These are phyloP conservation scores for Phytophthora litchii DNA, from an alignment of 352 stramenopile genomes.

Conservation along the genomic window DNA sequence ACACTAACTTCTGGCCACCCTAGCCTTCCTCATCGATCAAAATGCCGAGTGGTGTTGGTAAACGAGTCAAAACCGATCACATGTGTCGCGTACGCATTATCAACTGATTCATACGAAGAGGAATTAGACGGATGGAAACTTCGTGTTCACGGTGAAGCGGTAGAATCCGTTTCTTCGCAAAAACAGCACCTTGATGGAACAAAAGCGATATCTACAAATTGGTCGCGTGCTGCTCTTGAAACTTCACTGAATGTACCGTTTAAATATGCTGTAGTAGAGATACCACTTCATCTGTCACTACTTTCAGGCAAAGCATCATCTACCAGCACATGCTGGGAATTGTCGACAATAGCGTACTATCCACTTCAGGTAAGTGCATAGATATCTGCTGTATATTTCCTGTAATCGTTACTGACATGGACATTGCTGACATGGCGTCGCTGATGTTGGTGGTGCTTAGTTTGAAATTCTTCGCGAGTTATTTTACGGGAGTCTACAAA, in stretches of 20 bases:
- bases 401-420: not conserved
- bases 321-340: conserved; percentile 62
- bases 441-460: conserved; percentile 39
- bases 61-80: conserved; percentile 94
- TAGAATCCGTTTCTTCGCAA: conserved; percentile 28
- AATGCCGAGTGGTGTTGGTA: conserved; percentile 91
- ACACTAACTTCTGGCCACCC: conserved; percentile 82
- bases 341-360: conserved; percentile 77
- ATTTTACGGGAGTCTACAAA: conserved; percentile 68
- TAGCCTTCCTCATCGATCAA: conserved; percentile 87
- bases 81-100: conserved; percentile 95
- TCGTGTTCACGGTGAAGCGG: conserved; percentile 52
- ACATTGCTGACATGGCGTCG: not conserved
- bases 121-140: conserved; percentile 73
- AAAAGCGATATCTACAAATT: conserved; percentile 59
- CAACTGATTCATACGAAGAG: conserved; percentile 89
- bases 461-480: conserved; percentile 94
- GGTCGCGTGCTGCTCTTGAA: conserved; percentile 65
- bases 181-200: conserved; percentile 24
- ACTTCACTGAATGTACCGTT: conserved; percentile 62
- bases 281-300: conserved; percentile 66
- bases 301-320: conserved; percentile 46
- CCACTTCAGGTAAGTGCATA: conserved; percentile 65
- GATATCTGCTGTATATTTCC: not conserved
- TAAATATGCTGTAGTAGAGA: conserved; percentile 63